Base-by-base conservation (phyloP, 23 red algal genomes). In the Gracilariopsis chorda region DNA sequence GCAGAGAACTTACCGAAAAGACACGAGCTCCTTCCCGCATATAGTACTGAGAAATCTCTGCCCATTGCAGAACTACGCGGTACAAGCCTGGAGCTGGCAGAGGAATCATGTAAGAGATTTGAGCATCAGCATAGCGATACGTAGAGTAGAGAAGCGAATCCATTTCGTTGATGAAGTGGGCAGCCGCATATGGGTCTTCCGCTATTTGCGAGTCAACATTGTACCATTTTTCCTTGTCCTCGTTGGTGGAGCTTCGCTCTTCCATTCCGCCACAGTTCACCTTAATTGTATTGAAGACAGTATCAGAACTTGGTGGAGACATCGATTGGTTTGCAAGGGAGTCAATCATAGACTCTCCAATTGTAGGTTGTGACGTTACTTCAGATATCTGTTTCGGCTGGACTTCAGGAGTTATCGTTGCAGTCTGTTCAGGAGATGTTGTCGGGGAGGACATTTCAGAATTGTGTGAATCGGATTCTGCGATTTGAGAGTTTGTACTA, bases 1-100 rank as follows among this genome's bases (percentile, higher is more conserved):
- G 49, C 56, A 14, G 36, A 10, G 35, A 68, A 86, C 82, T 68
- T 71, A 86, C 82, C 62, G 82, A 51, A 56, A 86, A 86, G 12
- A 86, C 82, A 41, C 82, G 82, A 6, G 82, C 82, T 2, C 82
- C 82, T 23, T 86, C 82, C 36, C 46, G 28, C 82, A 86, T 86
- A 45, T 51, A 86, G 6, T 51, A 51, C 33, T 61, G 82, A 42
- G 58, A 68, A 57, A 86, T 86, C 46, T 86, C 82, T 14, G 82
- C 82, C 82, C 82, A 86, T 44, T 69, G 60, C 62, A 86, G 49
- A 51, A 65, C 63, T 9, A 86, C 82, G 14, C 29, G 20, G 60
- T 62, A 86, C 28, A 60, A 34, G 17, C 82, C 82, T 29, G 37
- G 58, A 7, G 21, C 62, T 10, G 58, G 58, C 32, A 86, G 46